Evolutionary conservation across 169 alveolate species (phyloP).

Genomic region (Amoebophrya sp.): DNA sequence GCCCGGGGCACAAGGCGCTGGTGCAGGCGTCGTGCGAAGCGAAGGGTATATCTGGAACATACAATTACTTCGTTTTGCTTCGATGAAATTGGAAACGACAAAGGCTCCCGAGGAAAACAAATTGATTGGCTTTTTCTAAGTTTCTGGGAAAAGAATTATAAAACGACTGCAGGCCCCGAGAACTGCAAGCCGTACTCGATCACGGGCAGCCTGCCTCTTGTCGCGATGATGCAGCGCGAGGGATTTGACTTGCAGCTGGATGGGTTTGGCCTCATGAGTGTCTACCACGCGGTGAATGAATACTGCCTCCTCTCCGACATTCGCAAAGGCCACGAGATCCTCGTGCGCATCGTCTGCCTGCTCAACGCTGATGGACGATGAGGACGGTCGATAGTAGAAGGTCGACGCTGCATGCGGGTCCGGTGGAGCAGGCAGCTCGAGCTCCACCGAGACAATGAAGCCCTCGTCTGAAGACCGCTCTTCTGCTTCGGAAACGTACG

Average conservation of each 20-base stretch:
- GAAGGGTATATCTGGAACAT: background rate
- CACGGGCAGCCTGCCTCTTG: background rate
- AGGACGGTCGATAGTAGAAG: no score
- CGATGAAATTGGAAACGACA: no score
- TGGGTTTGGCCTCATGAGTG: background rate
- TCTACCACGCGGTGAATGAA: background rate
- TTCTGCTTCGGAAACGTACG: no score
- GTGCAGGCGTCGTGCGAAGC: background rate
- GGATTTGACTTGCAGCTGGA: background rate
- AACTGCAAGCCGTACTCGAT: background rate
- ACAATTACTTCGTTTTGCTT: no score
- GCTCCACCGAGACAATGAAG: no score
- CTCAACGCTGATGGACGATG: background rate
- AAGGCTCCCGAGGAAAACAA: background rate
- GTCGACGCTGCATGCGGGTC: no score
- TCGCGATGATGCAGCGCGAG: background rate
- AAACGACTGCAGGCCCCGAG: background rate
- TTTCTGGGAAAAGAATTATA: background rate
- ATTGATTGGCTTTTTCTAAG: no score
- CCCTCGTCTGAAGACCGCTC: no score
- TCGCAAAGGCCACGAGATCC: background rate
- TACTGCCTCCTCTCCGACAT: background rate
- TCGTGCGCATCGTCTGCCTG: background rate
- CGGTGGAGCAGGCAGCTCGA: no score
- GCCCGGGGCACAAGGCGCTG: background rate